phyloP scores from a whole-genome alignment of 768 basidiomycete genomes.

The Boletus pseudo-olivaceus region DNA sequence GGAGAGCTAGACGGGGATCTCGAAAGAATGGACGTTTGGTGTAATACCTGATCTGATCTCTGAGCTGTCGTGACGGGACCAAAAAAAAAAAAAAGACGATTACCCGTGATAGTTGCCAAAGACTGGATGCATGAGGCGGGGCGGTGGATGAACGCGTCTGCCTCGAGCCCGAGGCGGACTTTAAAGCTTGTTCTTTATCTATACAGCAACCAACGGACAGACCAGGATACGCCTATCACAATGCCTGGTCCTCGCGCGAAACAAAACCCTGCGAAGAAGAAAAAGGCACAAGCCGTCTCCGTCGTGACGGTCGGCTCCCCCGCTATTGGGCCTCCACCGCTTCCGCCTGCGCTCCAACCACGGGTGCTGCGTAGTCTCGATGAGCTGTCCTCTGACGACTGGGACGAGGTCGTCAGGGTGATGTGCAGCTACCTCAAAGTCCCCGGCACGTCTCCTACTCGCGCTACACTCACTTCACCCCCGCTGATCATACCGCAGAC shows the following conservation, averaged over 20 bases:
- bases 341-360: slow-evolving; percentile 18
- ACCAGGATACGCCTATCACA: neutral
- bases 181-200: neutral
- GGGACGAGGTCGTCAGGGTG: slow-evolving; percentile 44
- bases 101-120: slow-evolving; percentile 66
- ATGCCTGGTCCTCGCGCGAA: slow-evolving; percentile 31
- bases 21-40: slow-evolving; percentile 57
- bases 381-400: slow-evolving; percentile 38
- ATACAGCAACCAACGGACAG: neutral
- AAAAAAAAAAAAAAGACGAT: too few species aligned
- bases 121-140: slow-evolving; percentile 20
- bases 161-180: neutral
- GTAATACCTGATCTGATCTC: slow-evolving; percentile 55
- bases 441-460: slow-evolving; percentile 41
- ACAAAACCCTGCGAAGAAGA: slow-evolving; percentile 16
- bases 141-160: neutral
- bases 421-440: slow-evolving; percentile 51
- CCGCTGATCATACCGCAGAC: slow-evolving; percentile 37
- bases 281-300: slow-evolving; percentile 11
- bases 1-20: slow-evolving; percentile 63
- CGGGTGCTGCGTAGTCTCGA: slow-evolving; percentile 15
- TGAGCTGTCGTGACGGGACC: neutral
- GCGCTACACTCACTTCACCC: neutral
- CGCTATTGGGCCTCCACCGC: neutral
- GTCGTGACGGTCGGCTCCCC: neutral